Evolutionary conservation across 352 stramenopile genomes (phyloP).

Genomic region (Phytophthora podocarpi): DNA sequence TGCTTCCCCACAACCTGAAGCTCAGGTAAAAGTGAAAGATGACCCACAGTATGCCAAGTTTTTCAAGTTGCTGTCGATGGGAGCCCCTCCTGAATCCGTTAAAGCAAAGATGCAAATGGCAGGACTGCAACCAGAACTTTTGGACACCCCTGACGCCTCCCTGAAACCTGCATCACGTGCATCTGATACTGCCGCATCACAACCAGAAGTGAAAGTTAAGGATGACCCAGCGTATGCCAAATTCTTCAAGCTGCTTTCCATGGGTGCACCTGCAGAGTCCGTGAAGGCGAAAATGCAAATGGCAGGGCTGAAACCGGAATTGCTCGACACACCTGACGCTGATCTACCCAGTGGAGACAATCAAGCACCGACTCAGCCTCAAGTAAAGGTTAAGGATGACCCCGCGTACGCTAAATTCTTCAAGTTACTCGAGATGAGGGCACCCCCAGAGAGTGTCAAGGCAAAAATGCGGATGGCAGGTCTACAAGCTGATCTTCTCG

Average conservation of each 20-base stretch:
- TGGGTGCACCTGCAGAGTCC: slow-evolving; percentile 53
- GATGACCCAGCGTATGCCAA: slow-evolving; percentile 67
- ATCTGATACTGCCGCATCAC: background rate
- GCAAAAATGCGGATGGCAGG: slow-evolving; percentile 73
- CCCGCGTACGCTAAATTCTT: slow-evolving; percentile 77
- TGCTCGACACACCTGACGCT: slow-evolving; percentile 76
- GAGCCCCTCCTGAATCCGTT: slow-evolving; percentile 55
- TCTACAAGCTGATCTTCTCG: slow-evolving; percentile 56
- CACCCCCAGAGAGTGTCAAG: slow-evolving; percentile 62
- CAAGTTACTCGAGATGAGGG: slow-evolving; percentile 69
- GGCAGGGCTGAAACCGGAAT: slow-evolving; percentile 52
- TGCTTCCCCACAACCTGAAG: background rate
- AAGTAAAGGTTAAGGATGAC: slow-evolving; percentile 65
- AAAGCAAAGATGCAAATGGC: slow-evolving; percentile 76
- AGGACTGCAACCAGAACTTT: slow-evolving; percentile 77
- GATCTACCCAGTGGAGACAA: slow-evolving; percentile 26
- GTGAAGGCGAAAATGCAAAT: slow-evolving; percentile 71
- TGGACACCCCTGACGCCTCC: slow-evolving; percentile 60
- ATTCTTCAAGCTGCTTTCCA: slow-evolving; percentile 77
- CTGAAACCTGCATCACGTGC: slow-evolving; percentile 19
- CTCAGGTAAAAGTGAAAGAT: slow-evolving; percentile 50
- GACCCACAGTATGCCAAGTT: slow-evolving; percentile 69
- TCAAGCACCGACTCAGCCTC: slow-evolving; percentile 4
- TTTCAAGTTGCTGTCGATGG: slow-evolving; percentile 72
- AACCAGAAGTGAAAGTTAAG: slow-evolving; percentile 52